Percentiles rank a stretch among this genome's conserved stretches.
Evolutionary conservation across 2,329 filamentous ascomycete genomes (phyloP).

Genomic region (Fusarium drepaniforme): DNA sequence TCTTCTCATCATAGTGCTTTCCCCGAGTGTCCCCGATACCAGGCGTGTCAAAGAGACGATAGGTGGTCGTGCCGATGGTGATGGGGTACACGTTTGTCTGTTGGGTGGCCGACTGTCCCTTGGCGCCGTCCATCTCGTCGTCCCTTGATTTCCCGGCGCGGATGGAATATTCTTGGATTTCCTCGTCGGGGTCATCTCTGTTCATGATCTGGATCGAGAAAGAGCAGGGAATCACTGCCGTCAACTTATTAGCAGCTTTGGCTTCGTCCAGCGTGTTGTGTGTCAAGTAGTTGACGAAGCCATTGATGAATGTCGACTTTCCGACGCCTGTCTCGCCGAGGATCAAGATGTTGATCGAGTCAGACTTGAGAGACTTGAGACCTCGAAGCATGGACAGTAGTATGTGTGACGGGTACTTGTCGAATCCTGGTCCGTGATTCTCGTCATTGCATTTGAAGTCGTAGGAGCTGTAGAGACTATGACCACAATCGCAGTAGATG

Average conservation of each 20-base stretch:
- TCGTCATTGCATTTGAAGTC: background rate
- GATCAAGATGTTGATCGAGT: slow-evolving; percentile 45
- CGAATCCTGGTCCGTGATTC: background rate
- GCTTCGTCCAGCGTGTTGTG: slow-evolving; percentile 49
- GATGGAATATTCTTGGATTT: too few species aligned
- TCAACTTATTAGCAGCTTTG: too few species aligned
- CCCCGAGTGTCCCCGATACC: slow-evolving; percentile 32
- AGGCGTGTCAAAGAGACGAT: slow-evolving; percentile 28
- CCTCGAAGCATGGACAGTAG: background rate
- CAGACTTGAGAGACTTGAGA: background rate
- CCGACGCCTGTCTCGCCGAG: slow-evolving; percentile 62
- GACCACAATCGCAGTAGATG: background rate
- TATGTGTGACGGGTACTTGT: background rate
- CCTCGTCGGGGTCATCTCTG: background rate
- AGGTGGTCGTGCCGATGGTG: background rate
- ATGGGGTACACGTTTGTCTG: slow-evolving; percentile 10
- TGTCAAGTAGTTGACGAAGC: slow-evolving; percentile 59
- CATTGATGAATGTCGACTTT: slow-evolving; percentile 63
- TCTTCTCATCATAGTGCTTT: too few species aligned
- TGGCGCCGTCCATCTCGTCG: too few species aligned
- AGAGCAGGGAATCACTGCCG: too few species aligned
- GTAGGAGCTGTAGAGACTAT: background rate
- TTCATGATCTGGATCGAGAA: background rate
- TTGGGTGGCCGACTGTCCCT: slow-evolving; percentile 27
- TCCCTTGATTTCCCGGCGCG: too few species aligned